phyloP scores from a whole-genome alignment of 306 rosid species.

The Corylus avellana region DNA sequence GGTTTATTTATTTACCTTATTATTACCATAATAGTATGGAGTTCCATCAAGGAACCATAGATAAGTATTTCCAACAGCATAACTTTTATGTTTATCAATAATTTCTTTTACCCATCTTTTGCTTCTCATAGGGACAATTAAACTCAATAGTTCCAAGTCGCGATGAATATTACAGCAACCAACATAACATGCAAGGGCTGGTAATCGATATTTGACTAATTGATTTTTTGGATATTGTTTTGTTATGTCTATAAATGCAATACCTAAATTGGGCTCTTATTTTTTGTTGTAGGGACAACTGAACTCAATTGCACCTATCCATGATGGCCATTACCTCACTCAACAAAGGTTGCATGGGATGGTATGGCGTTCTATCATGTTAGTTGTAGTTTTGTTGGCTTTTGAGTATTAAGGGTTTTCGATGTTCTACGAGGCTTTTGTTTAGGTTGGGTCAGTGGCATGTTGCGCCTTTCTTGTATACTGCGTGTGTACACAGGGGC shows the following conservation, averaged over 20 bases:
- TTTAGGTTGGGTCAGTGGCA: no score
- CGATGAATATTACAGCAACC: constrained; percentile 27
- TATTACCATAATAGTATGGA: not conserved
- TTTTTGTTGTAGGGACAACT: constrained; percentile 41
- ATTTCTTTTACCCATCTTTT: constrained; percentile 2
- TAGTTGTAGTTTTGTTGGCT: constrained; percentile 2
- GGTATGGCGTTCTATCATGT: constrained; percentile 35
- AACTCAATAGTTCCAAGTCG: constrained; percentile 29
- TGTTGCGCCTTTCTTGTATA: no score
- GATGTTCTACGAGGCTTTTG: no score
- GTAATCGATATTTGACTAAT: constrained; percentile 21
- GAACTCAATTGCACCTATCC: constrained; percentile 44
- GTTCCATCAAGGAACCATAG: not conserved
- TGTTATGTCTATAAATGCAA: not conserved
- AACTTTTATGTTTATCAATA: not conserved
- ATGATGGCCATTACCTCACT: constrained; percentile 29
- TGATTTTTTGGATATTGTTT: not conserved
- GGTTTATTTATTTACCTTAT: not conserved
- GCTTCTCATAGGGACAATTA: constrained; percentile 19
- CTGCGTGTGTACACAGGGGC: no score
- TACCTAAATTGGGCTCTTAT: constrained; percentile 12
- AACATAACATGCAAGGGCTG: constrained; percentile 26
- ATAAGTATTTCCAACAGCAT: not conserved
- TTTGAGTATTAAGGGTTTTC: no score
- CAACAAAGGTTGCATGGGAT: constrained; percentile 45